phyloP scores from a whole-genome alignment of 345 rosid species.

The Salix brachista region DNA sequence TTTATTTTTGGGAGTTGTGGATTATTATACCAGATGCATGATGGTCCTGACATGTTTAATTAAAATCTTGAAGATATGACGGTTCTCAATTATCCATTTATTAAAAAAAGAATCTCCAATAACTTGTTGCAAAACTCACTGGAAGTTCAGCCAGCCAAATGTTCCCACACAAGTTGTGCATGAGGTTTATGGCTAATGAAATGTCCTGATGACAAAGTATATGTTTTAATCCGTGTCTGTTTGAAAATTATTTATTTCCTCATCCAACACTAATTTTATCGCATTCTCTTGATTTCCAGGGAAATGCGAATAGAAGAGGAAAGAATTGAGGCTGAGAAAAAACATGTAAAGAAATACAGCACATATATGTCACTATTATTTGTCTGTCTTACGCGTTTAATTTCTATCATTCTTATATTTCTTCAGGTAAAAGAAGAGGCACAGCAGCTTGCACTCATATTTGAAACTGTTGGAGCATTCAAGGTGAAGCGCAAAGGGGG shows the following conservation, averaged over 20 bases:
- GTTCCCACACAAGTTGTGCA: not conserved
- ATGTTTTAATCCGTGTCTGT: not conserved
- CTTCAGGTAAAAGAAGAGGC: slow-evolving; percentile 93
- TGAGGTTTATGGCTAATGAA: not conserved
- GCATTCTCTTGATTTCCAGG: slow-evolving; percentile 26
- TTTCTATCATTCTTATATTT: slow-evolving; percentile 4
- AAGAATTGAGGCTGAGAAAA: slow-evolving; percentile 87
- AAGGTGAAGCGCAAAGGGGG: slow-evolving; percentile 96
- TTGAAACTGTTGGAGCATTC: slow-evolving; percentile 88
- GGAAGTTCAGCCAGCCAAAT: too few relatives aligned
- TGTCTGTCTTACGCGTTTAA: not conserved
- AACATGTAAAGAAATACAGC: slow-evolving; percentile 49
- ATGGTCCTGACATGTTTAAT: too few relatives aligned
- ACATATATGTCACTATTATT: not conserved
- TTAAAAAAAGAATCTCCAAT: too few relatives aligned
- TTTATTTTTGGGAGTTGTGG: too few relatives aligned
- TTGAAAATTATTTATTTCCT: not conserved
- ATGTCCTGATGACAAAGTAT: not conserved
- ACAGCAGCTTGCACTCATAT: slow-evolving; percentile 66
- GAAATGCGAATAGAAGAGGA: slow-evolving; percentile 84
- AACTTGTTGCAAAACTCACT: too few relatives aligned
- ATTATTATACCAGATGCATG: too few relatives aligned
- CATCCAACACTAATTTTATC: not conserved
- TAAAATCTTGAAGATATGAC: too few relatives aligned
- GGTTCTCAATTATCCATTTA: too few relatives aligned